Evolutionary conservation across 2,329 filamentous ascomycete genomes (phyloP), one percentile per base, ranked within the genome.

Genomic region (Talaromyces sp.): DNA sequence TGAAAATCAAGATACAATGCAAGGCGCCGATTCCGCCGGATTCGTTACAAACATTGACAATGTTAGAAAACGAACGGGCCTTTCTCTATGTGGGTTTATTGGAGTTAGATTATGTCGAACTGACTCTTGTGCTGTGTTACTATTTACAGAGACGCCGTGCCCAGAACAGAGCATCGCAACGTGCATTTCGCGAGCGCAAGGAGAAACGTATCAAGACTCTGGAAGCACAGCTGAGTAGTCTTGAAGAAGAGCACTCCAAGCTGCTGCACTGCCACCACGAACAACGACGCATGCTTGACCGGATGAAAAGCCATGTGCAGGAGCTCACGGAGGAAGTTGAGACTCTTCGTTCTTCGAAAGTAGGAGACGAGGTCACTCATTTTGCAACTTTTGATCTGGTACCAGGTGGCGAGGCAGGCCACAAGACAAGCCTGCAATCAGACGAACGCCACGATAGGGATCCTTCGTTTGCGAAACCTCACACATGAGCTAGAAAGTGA

Each of bases 141-240:
- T 19, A 50, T 32, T 50, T 26, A 10, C 46, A 61, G 54, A 43
- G 59, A 32, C 54, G 59, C 38, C 96, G 96, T 77, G 92, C 92
- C 9, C 91, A 95, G 72, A 95, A 95, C 66, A 84, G 91, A 67
- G 91, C 91, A 12, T 91, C 91, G 12, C 91, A 95, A 75, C 85
- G 91, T 57, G 91, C 91, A 11, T 95, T 95, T 80, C 85, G 91
- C 57, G 91, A 95, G 74, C 87, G 91, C 63, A 95, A 94, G 76
- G 91, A 95, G 75, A 91, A 88, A 78, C 91, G 94, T 69, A 74
- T 94, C 54, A 91, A 91, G 73, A 89, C 92, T 66, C 82, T 94
- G 1, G 92, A 96, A 76, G 88, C 81, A 61, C 90, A 91, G 74
- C 86, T 91, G 2, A 81, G 87, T 51, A 86, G 90, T 70, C 75